Evolutionary conservation across 2,329 filamentous ascomycete species (phyloP), one percentile per base, ranked within the genome.

Genomic region (Penicillium concentricum): DNA sequence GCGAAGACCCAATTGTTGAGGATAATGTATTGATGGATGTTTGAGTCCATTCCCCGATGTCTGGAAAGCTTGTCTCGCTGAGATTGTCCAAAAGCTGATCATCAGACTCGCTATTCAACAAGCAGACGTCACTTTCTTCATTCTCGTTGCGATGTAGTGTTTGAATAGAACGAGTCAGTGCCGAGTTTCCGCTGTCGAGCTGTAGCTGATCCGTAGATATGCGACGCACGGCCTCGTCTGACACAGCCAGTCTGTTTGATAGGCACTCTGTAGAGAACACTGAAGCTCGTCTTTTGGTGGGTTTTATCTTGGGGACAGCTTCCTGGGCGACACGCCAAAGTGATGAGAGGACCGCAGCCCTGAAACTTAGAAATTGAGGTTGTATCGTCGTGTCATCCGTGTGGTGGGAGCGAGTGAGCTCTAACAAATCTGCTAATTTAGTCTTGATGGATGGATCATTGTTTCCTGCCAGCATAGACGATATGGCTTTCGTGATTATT

Each of bases 251-350:
- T 32, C 12, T 22, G 6, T 24, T 22, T 24, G 35, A 2, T 15
- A 15, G 3, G 18, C 10, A 9, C 22, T 18, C 26, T 9, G 26
- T 28, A 4, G 39, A 28, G 6, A 45, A 5, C 18, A 22, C 16
- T 6, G 37, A 42, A 20, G 39, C 42, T 26, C 45, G 26, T 35
- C 47, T 62, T 34, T 50, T 51, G 4, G 8, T 12, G 8, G 57
- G 47, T 24, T 63, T 61, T 3, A 57, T 41, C 7, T 55, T 65
- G 38, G 61, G 61, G 18, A 72, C 54, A 16, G 61, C 61, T 34
- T 62, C 62, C 39, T 74, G 72, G 22, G 71, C 69, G 28, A 66
- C 66, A 22, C 53, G 54, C 73, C 74, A 77, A 15, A 76, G 60
- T 2, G 68, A 61, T 30, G 64, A 62, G 39, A 69, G 67, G 8